A percentile compares a stretch with the other conserved stretches of the same genome.
phyloP scores from a whole-genome alignment of 2,329 filamentous ascomycete species.

The Hymenoscyphus linearis region DNA sequence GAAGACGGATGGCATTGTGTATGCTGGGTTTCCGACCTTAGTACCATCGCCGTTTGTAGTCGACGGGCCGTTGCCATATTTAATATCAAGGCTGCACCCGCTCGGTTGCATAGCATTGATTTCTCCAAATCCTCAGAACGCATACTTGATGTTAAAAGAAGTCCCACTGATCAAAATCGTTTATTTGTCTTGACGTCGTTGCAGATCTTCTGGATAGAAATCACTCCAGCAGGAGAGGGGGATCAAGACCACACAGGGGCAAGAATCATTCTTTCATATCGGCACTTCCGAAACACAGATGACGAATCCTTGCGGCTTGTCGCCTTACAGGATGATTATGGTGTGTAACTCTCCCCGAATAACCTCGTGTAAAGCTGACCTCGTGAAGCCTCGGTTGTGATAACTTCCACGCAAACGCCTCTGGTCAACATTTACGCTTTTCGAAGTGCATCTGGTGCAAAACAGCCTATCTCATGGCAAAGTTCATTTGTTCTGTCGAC shows the following conservation, averaged over 20 bases:
- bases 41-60: constrained; percentile 42
- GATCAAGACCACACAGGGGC: constrained; percentile 13
- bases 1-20: constrained; percentile 44
- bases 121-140: constrained; percentile 32
- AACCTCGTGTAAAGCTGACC: constrained; percentile 12
- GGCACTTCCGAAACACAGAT: constrained; percentile 38
- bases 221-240: constrained; percentile 19
- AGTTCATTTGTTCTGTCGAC: constrained; percentile 18
- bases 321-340: constrained; percentile 25
- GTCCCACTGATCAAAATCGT: constrained; percentile 42
- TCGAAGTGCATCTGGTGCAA: neutral
- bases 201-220: constrained; percentile 30
- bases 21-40: constrained; percentile 42
- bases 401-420: constrained; percentile 23
- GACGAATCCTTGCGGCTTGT: constrained; percentile 38
- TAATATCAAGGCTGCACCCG: constrained; percentile 22
- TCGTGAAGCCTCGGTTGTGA: constrained; percentile 20
- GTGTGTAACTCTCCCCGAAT: constrained; percentile 12
- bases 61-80: constrained; percentile 32
- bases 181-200: constrained; percentile 49
- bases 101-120: constrained; percentile 17
- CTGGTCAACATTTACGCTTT: constrained; percentile 29
- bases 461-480: constrained; percentile 14
- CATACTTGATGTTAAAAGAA: constrained; percentile 53
- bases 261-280: constrained; percentile 38